Base-by-base conservation (phyloP, 73 alveolate species). In the Blepharisma stoltei region DNA sequence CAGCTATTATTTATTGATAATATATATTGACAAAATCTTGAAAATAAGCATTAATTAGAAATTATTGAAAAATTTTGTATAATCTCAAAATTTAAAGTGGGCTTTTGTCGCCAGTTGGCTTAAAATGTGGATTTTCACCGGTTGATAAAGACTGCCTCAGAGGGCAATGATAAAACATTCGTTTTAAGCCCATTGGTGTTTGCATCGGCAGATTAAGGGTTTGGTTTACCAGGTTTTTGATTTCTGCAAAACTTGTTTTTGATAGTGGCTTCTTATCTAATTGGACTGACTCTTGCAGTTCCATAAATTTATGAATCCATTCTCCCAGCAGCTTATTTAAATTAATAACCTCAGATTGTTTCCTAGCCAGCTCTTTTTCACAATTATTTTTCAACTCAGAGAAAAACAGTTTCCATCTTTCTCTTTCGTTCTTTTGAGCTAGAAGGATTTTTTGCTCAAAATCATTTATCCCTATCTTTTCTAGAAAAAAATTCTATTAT, bases 291-390 rank as follows among this genome's bases (percentile, higher is more conserved):
- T 60, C 73, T 25, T 60, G 73, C 14, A 60, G 73, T 60, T 60
- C 73, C 73, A 60, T 60, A 60, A 14, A 60, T 38, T 60, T 60
- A 60, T 60, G 14, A 25, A 60, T 60, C 73, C 73, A 60, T 60
- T 60, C 23, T 25, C 73, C 73, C 0, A 60, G 73, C 5, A 60
- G 23, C 46, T 60, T 38, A 60, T 60, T 60, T 9, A 60, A 25
- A 8, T 38, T 14, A 60, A 60, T 60, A 60, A 60, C 73, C 45
- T 60, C 73, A 60, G 38, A 8, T 60, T 60, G 73, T 5, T 60
- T 60, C 5, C 73, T 60, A n/a, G n/a, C 23, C 2, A 60, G 46
- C 23, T 60, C 73, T 60, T 25, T 60, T 60, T 60, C 73, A 60
- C 23, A 60, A 5, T 60, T 60, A 14, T 60, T 38, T 25, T 60